These are phyloP conservation scores for Cyanidioschyzon merolae DNA, from an alignment of 23 red algal genomes.

Conservation along the genomic window DNA sequence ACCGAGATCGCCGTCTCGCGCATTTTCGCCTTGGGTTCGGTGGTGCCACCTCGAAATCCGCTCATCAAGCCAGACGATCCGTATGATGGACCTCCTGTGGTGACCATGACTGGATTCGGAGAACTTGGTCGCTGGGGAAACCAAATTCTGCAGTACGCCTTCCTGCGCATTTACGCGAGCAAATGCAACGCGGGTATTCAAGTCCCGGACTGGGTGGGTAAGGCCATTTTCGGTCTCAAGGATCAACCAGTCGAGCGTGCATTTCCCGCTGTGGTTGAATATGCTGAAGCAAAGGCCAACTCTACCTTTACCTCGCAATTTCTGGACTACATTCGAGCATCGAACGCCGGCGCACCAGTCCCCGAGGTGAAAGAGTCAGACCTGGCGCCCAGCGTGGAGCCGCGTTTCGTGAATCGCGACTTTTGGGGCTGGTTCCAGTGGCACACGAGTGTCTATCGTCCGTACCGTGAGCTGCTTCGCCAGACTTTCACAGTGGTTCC, in stretches of 20 bases:
- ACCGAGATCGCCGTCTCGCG: slow-evolving; percentile 81
- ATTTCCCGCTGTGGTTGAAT: slow-evolving; percentile 75
- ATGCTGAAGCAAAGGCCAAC: slow-evolving; percentile 56
- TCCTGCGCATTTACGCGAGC: slow-evolving; percentile 48
- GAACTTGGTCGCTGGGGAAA: slow-evolving; percentile 95
- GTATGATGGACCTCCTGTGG: slow-evolving; percentile 57
- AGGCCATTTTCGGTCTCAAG: slow-evolving; percentile 49
- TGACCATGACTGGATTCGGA: slow-evolving; percentile 93
- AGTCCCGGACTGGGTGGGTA: slow-evolving; percentile 78
- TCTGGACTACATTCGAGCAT: slow-evolving; percentile 78
- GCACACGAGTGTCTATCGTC: slow-evolving; percentile 72
- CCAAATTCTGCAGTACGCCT: slow-evolving; percentile 92
- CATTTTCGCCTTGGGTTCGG: slow-evolving; percentile 75
- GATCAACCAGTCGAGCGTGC: slow-evolving; percentile 40
- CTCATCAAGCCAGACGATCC: slow-evolving; percentile 47
- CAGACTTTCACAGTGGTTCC: slow-evolving; percentile 41
- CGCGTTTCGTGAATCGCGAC: slow-evolving; percentile 48
- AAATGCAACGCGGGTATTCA: slow-evolving; percentile 45
- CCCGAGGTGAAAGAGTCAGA: slow-evolving; percentile 32
- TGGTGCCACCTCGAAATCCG: slow-evolving; percentile 33
- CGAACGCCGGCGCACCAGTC: slow-evolving; percentile 44
- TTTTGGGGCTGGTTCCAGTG: slow-evolving; percentile 99
- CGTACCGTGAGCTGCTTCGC: slow-evolving; percentile 49
- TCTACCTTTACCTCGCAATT: slow-evolving; percentile 91
- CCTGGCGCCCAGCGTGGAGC: neutral